A percentile compares a stretch with the other conserved stretches of the same genome.
These are phyloP conservation scores for Verticillium zaregamsianum DNA, from an alignment of 2,329 filamentous ascomycete genomes.

Conservation along the genomic window DNA sequence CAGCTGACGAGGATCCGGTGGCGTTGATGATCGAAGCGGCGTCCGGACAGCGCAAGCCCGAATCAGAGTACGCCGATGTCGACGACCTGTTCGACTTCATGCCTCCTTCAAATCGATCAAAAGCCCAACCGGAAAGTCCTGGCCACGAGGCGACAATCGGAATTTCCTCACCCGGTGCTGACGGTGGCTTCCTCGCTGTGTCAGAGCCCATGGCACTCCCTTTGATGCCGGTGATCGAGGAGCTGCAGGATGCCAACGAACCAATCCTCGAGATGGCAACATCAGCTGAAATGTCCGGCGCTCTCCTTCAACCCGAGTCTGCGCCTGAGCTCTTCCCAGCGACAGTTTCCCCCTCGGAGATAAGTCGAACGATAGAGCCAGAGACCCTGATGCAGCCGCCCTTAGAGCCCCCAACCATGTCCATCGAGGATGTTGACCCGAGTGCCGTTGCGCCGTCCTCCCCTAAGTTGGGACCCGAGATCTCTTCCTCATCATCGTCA, in stretches of 20 bases:
- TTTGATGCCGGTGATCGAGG: neutral
- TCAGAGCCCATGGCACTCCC: neutral
- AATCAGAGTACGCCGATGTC: neutral
- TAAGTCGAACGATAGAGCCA: conserved; percentile 24
- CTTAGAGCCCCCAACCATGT: neutral
- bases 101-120: neutral
- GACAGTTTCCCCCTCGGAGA: conserved; percentile 34
- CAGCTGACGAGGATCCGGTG: neutral
- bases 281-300: neutral
- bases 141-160: neutral
- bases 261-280: neutral
- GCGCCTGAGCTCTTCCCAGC: conserved; percentile 11
- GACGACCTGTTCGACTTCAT: neutral
- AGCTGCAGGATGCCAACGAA: neutral
- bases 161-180: neutral
- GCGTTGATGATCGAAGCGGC: conserved; percentile 5
- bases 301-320: neutral
- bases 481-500: neutral
- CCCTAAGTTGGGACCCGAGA: conserved; percentile 3
- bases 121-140: neutral
- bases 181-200: neutral
- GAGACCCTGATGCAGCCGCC: conserved; percentile 11
- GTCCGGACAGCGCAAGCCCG: conserved; percentile 8
- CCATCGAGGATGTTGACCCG: conserved; percentile 3
- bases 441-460: conserved; percentile 4